Base-by-base conservation (phyloP, 345 rosid species). In the rapeseed (Brassica napus) region DNA sequence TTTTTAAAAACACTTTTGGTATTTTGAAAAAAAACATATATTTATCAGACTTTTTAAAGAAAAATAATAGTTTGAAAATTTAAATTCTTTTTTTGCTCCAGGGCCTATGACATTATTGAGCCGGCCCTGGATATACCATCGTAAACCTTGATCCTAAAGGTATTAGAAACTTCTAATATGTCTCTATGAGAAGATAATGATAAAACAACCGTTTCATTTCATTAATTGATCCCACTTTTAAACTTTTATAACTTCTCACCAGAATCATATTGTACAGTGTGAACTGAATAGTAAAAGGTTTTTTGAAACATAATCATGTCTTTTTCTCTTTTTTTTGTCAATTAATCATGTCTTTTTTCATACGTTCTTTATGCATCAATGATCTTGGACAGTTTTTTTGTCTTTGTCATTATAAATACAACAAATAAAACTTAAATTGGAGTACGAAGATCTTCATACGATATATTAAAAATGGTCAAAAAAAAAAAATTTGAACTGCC, bases 201-300 rank as follows among this genome's bases (percentile, higher is more conserved):
- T 28, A 28, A 32, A 32, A 32, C 35, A 4, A 57, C 76, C 64
- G 62, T 1, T 42, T n/a, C 15, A 8, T 0, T 0, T 21, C 30
- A 8, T 18, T 11, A 47, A 23, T n/a, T 69, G 31, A n/a, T 59
- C 73, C 73, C 76, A 71, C 35, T 12, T 37, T 9, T 11, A 10
- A 69, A 42, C 24, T 68, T 34, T 57, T 8, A 28, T 31, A 8
- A 5, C 62, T 59, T 44, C 47, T 69, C 3, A 34, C 44, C 7
- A 24, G 57, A 70, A 52, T 52, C n/a, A 34, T 34, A 7, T 15
- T 14, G 30, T 10, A 47, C 68, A 15, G 59, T 77, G 76, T 71
- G 76, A 77, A 69, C 11, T 60, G 63, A 75, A 37, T 75, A n/a
- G 5, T 11, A 26, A 35, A 66, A 55, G 18, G 18, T 55, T 42